Percentiles rank a stretch among this genome's conserved stretches.
Conservation (phyloP, 805 yeast species). For the Wickerhamomyces strasburgensis region DNA sequence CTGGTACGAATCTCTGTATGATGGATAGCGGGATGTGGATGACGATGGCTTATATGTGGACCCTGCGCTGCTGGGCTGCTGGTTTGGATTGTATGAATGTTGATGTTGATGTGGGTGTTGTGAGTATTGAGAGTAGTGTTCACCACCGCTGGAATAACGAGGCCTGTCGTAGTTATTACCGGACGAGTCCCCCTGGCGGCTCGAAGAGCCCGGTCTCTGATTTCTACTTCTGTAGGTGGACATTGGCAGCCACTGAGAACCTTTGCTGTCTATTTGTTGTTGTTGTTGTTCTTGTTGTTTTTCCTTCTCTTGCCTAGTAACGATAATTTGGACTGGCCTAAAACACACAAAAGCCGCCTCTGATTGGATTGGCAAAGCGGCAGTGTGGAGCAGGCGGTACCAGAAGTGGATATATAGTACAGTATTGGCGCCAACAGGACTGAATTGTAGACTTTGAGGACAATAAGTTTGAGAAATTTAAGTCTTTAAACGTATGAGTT, state of each 20-base stretch:
- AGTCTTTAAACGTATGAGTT: too few species aligned
- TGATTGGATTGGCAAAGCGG: not conserved
- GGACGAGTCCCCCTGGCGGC: slow-evolving; percentile 8
- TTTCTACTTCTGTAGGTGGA: slow-evolving; percentile 14
- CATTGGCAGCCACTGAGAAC: too few species aligned
- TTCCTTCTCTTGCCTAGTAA: not conserved
- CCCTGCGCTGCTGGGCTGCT: slow-evolving; percentile 3
- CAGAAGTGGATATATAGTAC: not conserved
- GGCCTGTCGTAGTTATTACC: slow-evolving; percentile 7
- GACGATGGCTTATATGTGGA: slow-evolving; percentile 10
- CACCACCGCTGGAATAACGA: not conserved
- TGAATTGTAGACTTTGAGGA: not conserved
- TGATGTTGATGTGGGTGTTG: slow-evolving; percentile 1
- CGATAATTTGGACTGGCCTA: not conserved
- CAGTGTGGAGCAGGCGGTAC: not conserved
- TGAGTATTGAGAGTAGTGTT: not conserved
- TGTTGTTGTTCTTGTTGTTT: too few species aligned
- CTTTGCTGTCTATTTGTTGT: too few species aligned
- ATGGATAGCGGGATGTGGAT: not conserved
- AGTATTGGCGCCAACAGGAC: not conserved
- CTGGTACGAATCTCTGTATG: not conserved
- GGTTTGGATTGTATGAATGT: slow-evolving; percentile 3
- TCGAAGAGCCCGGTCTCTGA: slow-evolving; percentile 13
- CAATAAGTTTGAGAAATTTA: too few species aligned
- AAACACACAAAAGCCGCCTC: not conserved